A percentile compares a stretch with the other conserved stretches of the same genome.
Conservation (phyloP, 1,284 basidiomycete genomes). For the Wallemia hederae region DNA sequence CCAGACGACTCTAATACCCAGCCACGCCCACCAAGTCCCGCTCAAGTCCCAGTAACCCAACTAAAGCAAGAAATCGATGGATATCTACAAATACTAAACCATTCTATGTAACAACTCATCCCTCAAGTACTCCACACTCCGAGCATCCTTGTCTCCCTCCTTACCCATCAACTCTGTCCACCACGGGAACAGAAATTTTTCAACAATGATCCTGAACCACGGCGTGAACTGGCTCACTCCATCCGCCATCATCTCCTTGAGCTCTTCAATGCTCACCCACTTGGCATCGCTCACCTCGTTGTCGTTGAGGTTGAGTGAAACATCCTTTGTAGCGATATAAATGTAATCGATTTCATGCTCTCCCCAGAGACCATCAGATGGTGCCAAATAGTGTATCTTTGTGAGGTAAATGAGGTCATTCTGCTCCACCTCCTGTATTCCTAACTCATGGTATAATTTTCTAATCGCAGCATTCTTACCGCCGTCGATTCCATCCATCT, state of each 20-base stretch:
- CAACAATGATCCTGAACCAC: conserved; percentile 96
- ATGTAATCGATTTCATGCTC: conserved; percentile 99
- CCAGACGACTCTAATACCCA: neutral
- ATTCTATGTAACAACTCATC: neutral
- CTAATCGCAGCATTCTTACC: conserved; percentile 67
- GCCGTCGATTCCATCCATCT: conserved; percentile 48
- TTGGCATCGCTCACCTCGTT: conserved; percentile 82
- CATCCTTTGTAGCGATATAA: conserved; percentile 69
- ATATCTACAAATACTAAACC: neutral
- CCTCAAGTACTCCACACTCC: no score
- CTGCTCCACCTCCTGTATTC: conserved; percentile 53
- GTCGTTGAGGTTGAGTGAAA: conserved; percentile 47
- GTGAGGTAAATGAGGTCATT: conserved; percentile 86
- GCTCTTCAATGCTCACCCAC: conserved; percentile 70
- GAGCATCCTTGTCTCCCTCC: neutral
- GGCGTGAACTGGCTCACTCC: conserved; percentile 64
- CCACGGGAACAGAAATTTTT: conserved; percentile 93
- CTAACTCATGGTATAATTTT: conserved; percentile 90
- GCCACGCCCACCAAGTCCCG: no score
- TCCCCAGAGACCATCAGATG: conserved; percentile 76
- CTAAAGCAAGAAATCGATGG: neutral
- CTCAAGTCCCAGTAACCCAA: no score
- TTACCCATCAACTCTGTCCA: conserved; percentile 56
- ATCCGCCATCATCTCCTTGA: conserved; percentile 69
- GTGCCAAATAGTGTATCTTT: conserved; percentile 88